Conservation (phyloP, 2,329 filamentous ascomycete species). For the Penicillium sclerotigenum region DNA sequence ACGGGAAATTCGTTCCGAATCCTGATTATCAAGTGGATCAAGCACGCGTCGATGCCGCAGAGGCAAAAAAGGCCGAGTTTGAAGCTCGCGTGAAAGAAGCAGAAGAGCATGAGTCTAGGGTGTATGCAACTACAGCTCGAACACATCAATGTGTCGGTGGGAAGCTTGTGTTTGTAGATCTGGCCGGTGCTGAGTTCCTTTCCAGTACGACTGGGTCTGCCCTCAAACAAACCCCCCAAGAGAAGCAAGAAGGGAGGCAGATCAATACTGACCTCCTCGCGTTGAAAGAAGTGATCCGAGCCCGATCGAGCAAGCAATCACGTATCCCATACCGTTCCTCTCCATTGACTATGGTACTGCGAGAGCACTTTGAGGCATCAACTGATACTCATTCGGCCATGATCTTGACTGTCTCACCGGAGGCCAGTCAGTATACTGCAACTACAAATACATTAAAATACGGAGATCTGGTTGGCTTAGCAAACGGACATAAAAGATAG, state of each 20-base stretch:
- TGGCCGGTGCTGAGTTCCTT: constrained; percentile 47
- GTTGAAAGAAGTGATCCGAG: constrained; percentile 48
- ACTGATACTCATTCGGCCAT: constrained; percentile 33
- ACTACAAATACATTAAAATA: constrained; percentile 47
- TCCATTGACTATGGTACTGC: constrained; percentile 45
- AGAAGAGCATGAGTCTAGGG: constrained; percentile 29
- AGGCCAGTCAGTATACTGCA: constrained; percentile 36
- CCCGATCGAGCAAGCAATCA: constrained; percentile 32
- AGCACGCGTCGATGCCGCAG: constrained; percentile 39
- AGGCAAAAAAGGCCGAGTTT: constrained; percentile 38
- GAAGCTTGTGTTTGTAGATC: constrained; percentile 47
- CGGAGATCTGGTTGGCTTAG: constrained; percentile 39
- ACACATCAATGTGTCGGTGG: constrained; percentile 37
- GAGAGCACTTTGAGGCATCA: constrained; percentile 36
- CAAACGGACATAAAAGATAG: background rate
- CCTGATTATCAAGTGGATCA: constrained; percentile 39
- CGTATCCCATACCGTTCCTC: constrained; percentile 45
- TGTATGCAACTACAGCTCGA: constrained; percentile 21
- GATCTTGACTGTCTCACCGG: constrained; percentile 43
- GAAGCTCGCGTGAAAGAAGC: constrained; percentile 36
- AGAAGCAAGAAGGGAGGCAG: constrained; percentile 43
- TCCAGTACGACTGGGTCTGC: constrained; percentile 26
- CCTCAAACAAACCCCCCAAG: constrained; percentile 36
- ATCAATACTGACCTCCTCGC: constrained; percentile 48
- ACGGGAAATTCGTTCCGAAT: constrained; percentile 36